Evolutionary conservation across 257 asterid genomes (phyloP).

Genomic region (Anisodus tanguticus): DNA sequence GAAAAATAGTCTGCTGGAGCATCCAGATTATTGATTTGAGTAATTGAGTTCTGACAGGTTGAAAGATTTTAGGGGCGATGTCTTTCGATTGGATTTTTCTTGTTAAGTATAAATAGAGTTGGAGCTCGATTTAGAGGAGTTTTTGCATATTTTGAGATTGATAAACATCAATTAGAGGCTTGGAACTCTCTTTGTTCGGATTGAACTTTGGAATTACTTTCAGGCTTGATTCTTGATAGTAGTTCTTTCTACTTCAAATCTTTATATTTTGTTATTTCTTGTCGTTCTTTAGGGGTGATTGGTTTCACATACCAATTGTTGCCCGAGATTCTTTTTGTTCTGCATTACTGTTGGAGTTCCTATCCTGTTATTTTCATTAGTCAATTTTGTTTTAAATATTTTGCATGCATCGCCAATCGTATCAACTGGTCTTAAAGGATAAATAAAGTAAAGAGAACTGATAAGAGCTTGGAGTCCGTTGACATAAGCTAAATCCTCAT

Average conservation of each 20-base stretch:
- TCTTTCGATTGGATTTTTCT: neutral
- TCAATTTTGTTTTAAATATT: neutral
- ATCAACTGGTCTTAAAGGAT: neutral
- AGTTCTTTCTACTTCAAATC: neutral
- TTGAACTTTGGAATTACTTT: neutral
- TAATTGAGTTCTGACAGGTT: neutral
- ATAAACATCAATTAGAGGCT: neutral
- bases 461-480: neutral
- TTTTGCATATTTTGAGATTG: neutral
- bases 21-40: slow-evolving; percentile 2
- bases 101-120: neutral
- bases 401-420: neutral
- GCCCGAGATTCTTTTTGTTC: neutral
- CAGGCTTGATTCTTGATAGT: neutral
- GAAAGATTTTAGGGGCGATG: neutral
- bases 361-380: neutral
- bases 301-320: neutral
- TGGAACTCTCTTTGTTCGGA: neutral
- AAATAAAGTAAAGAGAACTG: neutral
- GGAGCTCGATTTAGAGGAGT: neutral
- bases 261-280: neutral
- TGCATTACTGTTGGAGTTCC: neutral
- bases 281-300: neutral
- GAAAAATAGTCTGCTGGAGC: neutral
- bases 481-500: neutral